Conservation (phyloP, 805 yeast genomes). For the Teunomyces atbi region DNA sequence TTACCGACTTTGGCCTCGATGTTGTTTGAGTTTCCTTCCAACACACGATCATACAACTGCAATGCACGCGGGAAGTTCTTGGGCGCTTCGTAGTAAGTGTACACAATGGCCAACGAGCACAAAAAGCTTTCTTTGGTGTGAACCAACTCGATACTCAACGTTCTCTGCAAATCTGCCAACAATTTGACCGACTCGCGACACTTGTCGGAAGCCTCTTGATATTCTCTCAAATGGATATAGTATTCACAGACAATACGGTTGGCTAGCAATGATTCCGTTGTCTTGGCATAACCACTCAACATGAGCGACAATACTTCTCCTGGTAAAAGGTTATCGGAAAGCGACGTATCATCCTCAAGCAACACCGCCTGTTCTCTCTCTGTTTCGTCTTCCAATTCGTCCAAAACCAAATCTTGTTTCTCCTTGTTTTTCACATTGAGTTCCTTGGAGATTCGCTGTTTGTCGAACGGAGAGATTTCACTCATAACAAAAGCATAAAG, state of each 20-base stretch:
- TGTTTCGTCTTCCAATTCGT: constrained; percentile 13
- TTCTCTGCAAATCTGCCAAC: constrained; percentile 47
- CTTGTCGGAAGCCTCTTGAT: constrained; percentile 56
- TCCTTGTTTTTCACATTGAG: constrained; percentile 13
- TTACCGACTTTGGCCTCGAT: constrained; percentile 74
- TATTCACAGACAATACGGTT: constrained; percentile 63
- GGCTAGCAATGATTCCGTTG: constrained; percentile 51
- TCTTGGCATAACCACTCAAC: constrained; percentile 47
- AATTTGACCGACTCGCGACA: constrained; percentile 60
- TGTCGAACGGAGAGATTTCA: constrained; percentile 63
- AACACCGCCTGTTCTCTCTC: constrained; percentile 4
- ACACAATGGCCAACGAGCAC: constrained; percentile 67
- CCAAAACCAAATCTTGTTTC: constrained; percentile 15
- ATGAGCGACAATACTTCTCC: constrained; percentile 52
- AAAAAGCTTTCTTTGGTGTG: constrained; percentile 59
- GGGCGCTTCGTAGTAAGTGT: constrained; percentile 87
- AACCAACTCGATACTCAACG: constrained; percentile 46
- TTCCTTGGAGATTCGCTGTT: constrained; percentile 15
- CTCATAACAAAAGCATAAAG: constrained; percentile 65
- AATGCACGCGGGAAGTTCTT: constrained; percentile 77
- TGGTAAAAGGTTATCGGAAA: constrained; percentile 27
- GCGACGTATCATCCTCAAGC: not conserved
- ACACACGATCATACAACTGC: constrained; percentile 63
- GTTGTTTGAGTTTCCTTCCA: constrained; percentile 40
- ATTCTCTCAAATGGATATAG: constrained; percentile 60